Percentiles rank a stretch among this genome's conserved stretches.
phyloP scores from a whole-genome alignment of 768 basidiomycete genomes.

The Trametes cinnabarina region DNA sequence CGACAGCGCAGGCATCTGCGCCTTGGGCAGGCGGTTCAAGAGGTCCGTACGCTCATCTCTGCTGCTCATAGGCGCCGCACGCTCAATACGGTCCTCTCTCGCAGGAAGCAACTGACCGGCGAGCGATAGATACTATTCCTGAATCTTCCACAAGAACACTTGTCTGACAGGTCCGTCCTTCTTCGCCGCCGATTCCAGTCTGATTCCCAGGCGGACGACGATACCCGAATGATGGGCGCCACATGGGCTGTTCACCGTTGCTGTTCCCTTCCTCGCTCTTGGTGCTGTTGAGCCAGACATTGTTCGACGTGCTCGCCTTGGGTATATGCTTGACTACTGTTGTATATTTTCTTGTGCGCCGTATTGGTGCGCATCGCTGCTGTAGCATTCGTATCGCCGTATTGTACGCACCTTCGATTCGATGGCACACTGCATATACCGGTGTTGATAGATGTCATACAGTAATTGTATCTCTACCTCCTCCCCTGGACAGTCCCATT shows the following conservation, averaged over 20 bases:
- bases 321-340: neutral
- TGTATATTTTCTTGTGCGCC: neutral
- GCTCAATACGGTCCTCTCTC: no score
- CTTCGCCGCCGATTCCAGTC: conserved; percentile 4
- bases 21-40: conserved; percentile 16
- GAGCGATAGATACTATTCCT: conserved; percentile 6
- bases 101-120: neutral
- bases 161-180: neutral
- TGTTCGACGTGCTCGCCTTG: neutral
- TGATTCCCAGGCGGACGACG: conserved; percentile 16
- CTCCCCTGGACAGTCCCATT: no score
- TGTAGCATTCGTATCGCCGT: no score
- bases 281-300: neutral
- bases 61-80: no score
- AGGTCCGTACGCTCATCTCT: conserved; percentile 26
- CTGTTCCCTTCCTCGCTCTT: neutral
- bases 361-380: neutral
- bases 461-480: neutral
- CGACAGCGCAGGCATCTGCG: conserved; percentile 37
- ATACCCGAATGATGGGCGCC: conserved; percentile 18
- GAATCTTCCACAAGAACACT: conserved; percentile 5
- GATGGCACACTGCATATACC: no score
- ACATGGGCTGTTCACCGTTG: conserved; percentile 1
- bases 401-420: neutral
- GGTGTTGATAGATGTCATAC: neutral